These are phyloP conservation scores for Pichia cabralensis DNA, from an alignment of 805 yeast genomes.

Conservation along the genomic window DNA sequence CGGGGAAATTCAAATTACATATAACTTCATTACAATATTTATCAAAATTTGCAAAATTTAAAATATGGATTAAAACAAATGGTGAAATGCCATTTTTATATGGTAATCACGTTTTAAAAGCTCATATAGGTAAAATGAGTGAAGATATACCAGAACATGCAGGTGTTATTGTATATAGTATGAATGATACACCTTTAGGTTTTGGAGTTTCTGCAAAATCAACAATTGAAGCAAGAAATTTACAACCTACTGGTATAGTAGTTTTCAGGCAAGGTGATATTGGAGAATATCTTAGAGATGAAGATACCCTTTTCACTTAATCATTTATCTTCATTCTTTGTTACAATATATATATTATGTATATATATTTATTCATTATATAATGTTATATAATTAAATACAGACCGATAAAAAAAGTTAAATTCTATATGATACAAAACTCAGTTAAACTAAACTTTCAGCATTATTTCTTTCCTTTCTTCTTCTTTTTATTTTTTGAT, in stretches of 20 bases:
- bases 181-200: conserved; percentile 89
- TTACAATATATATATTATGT: conserved; percentile 28
- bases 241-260: conserved; percentile 90
- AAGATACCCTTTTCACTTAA: conserved; percentile 92
- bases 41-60: conserved; percentile 83
- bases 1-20: conserved; percentile 92
- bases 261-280: conserved; percentile 96
- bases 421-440: too few relatives aligned
- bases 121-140: conserved; percentile 93
- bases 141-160: conserved; percentile 98
- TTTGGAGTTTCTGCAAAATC: conserved; percentile 93
- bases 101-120: conserved; percentile 93
- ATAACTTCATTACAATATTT: conserved; percentile 80
- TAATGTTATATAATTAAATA: too few relatives aligned
- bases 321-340: too few relatives aligned
- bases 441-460: not conserved
- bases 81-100: conserved; percentile 98
- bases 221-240: conserved; percentile 74
- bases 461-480: conserved; percentile 24
- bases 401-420: too few relatives aligned
- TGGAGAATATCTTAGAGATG: conserved; percentile 96
- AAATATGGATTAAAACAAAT: conserved; percentile 91
- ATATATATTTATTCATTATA: not conserved
- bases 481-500: conserved; percentile 19
- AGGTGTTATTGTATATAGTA: conserved; percentile 84